Evolutionary conservation across 1,284 basidiomycete species (phyloP).

Genomic region (Leccinum insolens): DNA sequence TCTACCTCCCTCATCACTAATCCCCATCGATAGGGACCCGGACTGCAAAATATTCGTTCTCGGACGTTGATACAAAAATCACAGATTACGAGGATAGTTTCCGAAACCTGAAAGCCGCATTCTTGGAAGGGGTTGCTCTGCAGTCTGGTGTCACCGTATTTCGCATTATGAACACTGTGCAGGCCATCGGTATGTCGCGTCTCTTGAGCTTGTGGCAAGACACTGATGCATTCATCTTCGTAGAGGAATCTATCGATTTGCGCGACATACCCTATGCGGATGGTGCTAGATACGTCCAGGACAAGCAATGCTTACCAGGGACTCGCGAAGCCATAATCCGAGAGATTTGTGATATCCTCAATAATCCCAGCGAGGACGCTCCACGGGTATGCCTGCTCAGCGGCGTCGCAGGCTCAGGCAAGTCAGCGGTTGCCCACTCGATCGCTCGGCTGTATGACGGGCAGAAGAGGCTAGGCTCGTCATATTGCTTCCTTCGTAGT

Average conservation of each 20-base stretch:
- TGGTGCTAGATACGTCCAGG: conserved; percentile 23
- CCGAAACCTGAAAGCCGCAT: conserved; percentile 19
- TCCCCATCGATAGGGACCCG: conserved; percentile 12
- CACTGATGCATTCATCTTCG: background rate
- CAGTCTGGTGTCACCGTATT: conserved; percentile 20
- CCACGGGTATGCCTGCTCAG: conserved; percentile 25
- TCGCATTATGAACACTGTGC: conserved; percentile 23
- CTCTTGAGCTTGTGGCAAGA: background rate
- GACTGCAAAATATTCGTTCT: conserved; percentile 23
- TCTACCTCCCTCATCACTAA: conserved; percentile 2
- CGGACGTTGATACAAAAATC: conserved; percentile 20
- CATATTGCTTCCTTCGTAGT: conserved; percentile 22
- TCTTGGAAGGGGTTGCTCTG: conserved; percentile 21
- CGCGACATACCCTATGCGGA: conserved; percentile 22
- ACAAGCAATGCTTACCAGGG: conserved; percentile 25
- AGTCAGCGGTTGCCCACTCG: conserved; percentile 25
- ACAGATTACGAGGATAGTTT: conserved; percentile 23
- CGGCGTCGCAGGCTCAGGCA: conserved; percentile 25
- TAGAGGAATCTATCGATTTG: conserved; percentile 20
- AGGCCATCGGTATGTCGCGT: conserved; percentile 12
- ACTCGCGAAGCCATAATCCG: conserved; percentile 21
- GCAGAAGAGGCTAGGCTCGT: conserved; percentile 23
- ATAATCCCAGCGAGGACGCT: conserved; percentile 8
- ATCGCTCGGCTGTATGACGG: conserved; percentile 27
- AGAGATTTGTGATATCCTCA: conserved; percentile 22